Evolutionary conservation across 2,329 filamentous ascomycete species (phyloP).

Genomic region (Hypoxylon sp.): DNA sequence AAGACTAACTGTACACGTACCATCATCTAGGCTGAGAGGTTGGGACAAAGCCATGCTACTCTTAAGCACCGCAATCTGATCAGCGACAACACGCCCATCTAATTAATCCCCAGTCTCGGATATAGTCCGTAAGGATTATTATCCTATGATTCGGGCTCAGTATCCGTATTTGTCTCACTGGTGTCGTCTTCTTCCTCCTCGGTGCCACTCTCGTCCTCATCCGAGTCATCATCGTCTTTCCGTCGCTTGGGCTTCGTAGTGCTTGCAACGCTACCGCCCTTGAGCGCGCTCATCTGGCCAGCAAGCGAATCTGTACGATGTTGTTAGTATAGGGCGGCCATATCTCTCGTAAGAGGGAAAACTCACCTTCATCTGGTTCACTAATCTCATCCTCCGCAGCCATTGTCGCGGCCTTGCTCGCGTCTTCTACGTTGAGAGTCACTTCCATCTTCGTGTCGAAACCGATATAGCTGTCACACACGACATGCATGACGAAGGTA

Average conservation of each 20-base stretch:
- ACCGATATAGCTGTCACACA: constrained; percentile 95
- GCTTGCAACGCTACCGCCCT: constrained; percentile 72
- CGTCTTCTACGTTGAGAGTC: constrained; percentile 88
- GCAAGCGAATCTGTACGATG: constrained; percentile 80
- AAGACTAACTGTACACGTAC: constrained; percentile 28
- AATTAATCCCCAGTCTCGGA: constrained; percentile 1
- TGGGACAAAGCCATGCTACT: constrained; percentile 2
- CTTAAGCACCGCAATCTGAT: constrained; percentile 14
- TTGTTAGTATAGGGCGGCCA: constrained; percentile 45
- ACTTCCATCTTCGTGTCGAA: constrained; percentile 95
- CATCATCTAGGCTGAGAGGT: constrained; percentile 2
- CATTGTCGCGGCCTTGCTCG: constrained; percentile 84
- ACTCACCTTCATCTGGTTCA: constrained; percentile 95
- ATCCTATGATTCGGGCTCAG: constrained; percentile 69
- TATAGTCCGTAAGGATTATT: not conserved
- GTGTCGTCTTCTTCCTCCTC: constrained; percentile 78
- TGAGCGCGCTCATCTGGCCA: constrained; percentile 89
- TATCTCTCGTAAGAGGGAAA: constrained; percentile 7
- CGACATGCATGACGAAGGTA: constrained; percentile 91
- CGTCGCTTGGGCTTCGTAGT: constrained; percentile 69
- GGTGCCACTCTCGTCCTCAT: constrained; percentile 83
- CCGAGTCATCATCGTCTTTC: constrained; percentile 68
- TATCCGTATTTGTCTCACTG: constrained; percentile 77
- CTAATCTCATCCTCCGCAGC: constrained; percentile 94
- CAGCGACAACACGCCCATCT: constrained; percentile 1